Percentiles rank a stretch among this genome's conserved stretches.
Conservation (phyloP, 441 rosid species). For the Syzygium syzygioides region DNA sequence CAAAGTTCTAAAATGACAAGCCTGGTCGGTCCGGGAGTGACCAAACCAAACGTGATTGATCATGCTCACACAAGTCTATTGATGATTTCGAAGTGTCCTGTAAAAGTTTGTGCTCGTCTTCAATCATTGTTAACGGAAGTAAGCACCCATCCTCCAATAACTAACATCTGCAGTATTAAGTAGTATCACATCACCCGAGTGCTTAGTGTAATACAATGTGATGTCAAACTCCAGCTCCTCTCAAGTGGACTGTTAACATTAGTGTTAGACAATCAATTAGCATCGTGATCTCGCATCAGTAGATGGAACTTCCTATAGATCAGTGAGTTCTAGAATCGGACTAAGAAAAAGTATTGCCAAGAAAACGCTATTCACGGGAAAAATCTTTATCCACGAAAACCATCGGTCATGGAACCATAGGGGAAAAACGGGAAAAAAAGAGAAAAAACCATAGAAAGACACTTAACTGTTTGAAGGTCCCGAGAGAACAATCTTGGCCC, state of each 20-base stretch:
- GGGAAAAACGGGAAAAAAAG: not conserved
- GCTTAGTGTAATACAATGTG: not conserved
- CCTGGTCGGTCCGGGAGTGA: not conserved
- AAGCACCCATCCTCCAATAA: not conserved
- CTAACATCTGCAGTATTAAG: not conserved
- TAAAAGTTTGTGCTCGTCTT: not conserved
- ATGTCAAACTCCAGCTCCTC: not conserved
- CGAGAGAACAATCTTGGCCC: constrained; percentile 49
- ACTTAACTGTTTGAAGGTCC: constrained; percentile 53
- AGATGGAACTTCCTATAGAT: not conserved
- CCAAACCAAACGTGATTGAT: not conserved
- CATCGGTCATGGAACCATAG: not conserved
- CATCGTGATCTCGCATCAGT: not conserved
- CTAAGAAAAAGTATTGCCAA: not conserved
- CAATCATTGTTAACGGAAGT: not conserved
- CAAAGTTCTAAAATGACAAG: not conserved
- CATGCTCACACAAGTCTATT: not conserved
- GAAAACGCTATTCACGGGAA: not conserved
- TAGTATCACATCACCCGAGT: not conserved
- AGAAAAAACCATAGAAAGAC: not conserved
- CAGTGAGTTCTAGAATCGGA: not conserved
- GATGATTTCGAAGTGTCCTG: no score
- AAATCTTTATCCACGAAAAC: not conserved
- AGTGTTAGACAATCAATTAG: not conserved
- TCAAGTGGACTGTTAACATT: not conserved